Evolutionary conservation across 805 yeast species (phyloP), one percentile per base, ranked within the genome.

Genomic region (Sugiyamaella valdiviana): DNA sequence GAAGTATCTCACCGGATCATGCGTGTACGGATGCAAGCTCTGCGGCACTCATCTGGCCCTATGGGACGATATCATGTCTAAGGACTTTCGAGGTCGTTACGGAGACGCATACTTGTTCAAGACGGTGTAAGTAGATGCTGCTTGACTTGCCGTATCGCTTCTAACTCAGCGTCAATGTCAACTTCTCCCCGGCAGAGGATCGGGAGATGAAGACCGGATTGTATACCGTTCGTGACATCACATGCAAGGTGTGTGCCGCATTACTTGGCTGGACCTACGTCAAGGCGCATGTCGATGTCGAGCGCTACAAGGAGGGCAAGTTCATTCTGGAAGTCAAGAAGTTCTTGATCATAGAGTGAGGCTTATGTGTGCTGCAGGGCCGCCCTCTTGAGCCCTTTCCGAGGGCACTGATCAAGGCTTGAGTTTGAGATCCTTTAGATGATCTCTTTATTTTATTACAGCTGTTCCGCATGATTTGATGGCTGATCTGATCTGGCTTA

Each of bases 231-330:
- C 73, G 79, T 51, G 82, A 79, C 55, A 71, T 80, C 24, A 57
- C 58, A 35, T 82, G 88, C 57, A 75, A 72, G 40, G 76, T 74
- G 52, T 82, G 88, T 58, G 65, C 67, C 44, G 60, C 63, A 4
- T 63, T 74, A 45, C 65, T 82, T 15, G 88, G 87, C 2, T 82
- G 88, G 88, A 75, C 73, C 51, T 82, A 82, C 56, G 59, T 80
- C 36, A 68, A 68, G 55, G 74, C 83, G 40, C 71, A 69, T 26
- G 62, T 66, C 23, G 56, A 57, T 17, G 61, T 67, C 15, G 82
- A 80, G 64, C 66, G 70, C 50, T 80, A 77, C 60, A 82, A 82
- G 60, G 85, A 78, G 57, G 83, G 83, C 6, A 72, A 74, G 54
- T 81, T 66, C 55, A 78, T 82, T 36, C 67, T 82, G 51, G 85